phyloP scores from a whole-genome alignment of 345 rosid genomes.

The Gynandropsis gynandra region DNA sequence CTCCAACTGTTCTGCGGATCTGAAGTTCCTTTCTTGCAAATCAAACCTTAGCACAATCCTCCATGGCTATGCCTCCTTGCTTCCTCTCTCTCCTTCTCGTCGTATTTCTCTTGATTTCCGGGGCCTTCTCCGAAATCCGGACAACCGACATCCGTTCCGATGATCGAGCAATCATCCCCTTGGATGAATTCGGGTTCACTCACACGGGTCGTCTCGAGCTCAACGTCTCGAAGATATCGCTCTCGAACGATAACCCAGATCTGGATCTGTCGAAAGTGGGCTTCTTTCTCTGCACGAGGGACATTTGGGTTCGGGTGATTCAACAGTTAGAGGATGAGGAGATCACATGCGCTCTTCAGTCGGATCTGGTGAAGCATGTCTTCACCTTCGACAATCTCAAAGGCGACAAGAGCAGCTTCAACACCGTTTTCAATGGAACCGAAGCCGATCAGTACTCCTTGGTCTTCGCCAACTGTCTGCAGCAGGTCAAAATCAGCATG shows the following conservation, averaged over 20 bases:
- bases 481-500: slow-evolving; percentile 58
- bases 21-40: slow-evolving; percentile 5
- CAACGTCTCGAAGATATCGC: slow-evolving; percentile 43
- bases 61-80: slow-evolving; percentile 36
- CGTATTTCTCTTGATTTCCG: slow-evolving; percentile 22
- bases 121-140: slow-evolving; percentile 58
- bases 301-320: slow-evolving; percentile 71
- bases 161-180: slow-evolving; percentile 52
- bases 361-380: slow-evolving; percentile 52
- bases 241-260: slow-evolving; percentile 45
- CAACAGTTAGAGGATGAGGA: slow-evolving; percentile 69
- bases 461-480: slow-evolving; percentile 80
- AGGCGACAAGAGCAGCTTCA: slow-evolving; percentile 20
- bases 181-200: slow-evolving; percentile 89
- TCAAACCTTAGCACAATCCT: slow-evolving; percentile 3
- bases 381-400: slow-evolving; percentile 53
- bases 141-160: slow-evolving; percentile 69
- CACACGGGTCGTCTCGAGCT: slow-evolving; percentile 82
- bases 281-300: slow-evolving; percentile 90
- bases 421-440: slow-evolving; percentile 19
- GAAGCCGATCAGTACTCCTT: slow-evolving; percentile 80
- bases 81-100: slow-evolving; percentile 15
- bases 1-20: slow-evolving; percentile 9
- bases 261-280: slow-evolving; percentile 68
- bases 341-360: slow-evolving; percentile 68